Base-by-base conservation (phyloP, 371 early-diverging fungal genomes). In the Rhizopus delemar region DNA sequence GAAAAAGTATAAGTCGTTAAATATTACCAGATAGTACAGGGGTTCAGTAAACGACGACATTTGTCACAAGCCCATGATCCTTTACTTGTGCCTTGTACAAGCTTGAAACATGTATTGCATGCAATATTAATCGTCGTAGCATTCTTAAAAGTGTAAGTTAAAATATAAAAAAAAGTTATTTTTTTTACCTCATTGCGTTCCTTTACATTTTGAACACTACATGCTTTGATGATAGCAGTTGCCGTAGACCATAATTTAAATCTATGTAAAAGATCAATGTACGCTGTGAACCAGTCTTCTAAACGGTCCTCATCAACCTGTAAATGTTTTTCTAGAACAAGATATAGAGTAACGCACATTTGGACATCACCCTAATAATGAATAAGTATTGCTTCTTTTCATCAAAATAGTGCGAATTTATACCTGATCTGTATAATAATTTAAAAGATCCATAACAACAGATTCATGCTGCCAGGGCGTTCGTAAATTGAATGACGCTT, bases 41-140 rank as follows among this genome's bases (percentile, higher is more conserved):
- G 68, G 60, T 85, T 88, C 38, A 88, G 50, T 22, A 86, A 62
- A 45, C 74, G 78, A 46, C 73, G 81, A 41, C 93, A 93, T 56
- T 83, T 82, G 51, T 89, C 90, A 63, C 94, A 93, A 1, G 76
- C 80, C 90, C 91, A 91, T 22, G 81, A 80, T 4, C 86, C 87
- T 9, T 75, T 73, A 6, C 63, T 70, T 9, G 75, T 70, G 9
- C 82, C 80, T 9, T 76, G 53, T 2, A 91, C 80, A 5, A 89
- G 80, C 52, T 89, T 89, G 58, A 77, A 80, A 60, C 92, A 93
- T 46, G 79, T 77, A 45, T 83, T 85, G 59, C 92, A 92, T 5
- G 82, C 77, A 8, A 89, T 83, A 71, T 90, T 81, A 32, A 91
- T 83, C 0, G 88, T 87, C 5, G 91, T 91, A 1, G 90, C 86